Base-by-base conservation (phyloP, 257 asterid species). In the Capsicum rhomboideum region DNA sequence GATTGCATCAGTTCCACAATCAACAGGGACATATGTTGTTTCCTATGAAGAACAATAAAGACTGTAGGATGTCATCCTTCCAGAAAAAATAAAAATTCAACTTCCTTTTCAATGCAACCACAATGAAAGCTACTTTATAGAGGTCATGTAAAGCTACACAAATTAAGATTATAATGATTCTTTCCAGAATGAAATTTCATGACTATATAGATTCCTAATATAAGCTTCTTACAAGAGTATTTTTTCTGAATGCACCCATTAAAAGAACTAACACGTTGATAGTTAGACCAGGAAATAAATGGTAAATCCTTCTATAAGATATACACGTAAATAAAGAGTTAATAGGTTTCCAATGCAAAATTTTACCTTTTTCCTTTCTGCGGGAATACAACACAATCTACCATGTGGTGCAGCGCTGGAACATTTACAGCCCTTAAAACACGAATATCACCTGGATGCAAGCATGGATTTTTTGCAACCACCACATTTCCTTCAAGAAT, bases 381-480 rank as follows among this genome's bases (percentile, higher is more conserved):
- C 34, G 99, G 99, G 87, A 96, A 96, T 85, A 96, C 98, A 21
- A 94, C 90, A 46, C 99, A 94, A 83, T 96, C 98, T 84, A 96
- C 97, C 99, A 96, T 92, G 90, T 93, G 99, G 82, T 80, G 88
- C 88, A 96, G 85, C 11, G 53, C 86, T 0, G 88, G 92, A 84
- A 90, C 92, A 61, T 96, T 78, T 58, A 96, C 85, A 53, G 98
- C 98, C 78, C 31, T 61, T 17, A 96, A 79, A 67, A 94, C 90
- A 84, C 99, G 99, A 55, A 96, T 90, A 84, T 96, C 98, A 34
- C 99, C 99, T 1, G 99, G 99, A 83, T 96, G 98, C 89, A 96
- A 87, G 85, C 99, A 96, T 6, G 99, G 99, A 83, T 94, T 96
- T 83, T 94, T 96, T 7, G 99, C 98, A 91, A 96, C 99, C 4